Base-by-base conservation (phyloP, 345 rosid genomes). In the Murraya paniculata region DNA sequence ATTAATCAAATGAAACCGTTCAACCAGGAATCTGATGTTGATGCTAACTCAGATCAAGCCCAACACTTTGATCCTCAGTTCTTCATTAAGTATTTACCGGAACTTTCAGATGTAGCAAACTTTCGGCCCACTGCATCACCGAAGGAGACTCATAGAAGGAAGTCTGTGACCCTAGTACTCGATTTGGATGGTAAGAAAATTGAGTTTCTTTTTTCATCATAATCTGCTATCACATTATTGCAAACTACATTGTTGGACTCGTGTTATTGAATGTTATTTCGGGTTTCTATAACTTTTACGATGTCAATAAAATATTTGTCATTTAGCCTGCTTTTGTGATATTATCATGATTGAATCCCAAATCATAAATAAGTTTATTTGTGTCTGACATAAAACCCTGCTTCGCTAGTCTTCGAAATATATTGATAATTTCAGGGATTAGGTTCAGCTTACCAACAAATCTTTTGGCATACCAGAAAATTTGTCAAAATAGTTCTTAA, bases 181-280 rank as follows among this genome's bases (percentile, higher is more conserved):
- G 98, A 94, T 89, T 89, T 94, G 89, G 98, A 94, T 85, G 98
- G 98, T 94, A 89, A 85, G 88, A 35, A 79, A 65, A 28, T 60
- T 74, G 53, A 7, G 25, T 67, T 56, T 38, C 68, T 64, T 57
- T 57, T 16, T 64, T 27, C 18, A 6, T 8, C 27, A 18, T 48
- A 16, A 27, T 59, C 19, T 39, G 55, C 55, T 71, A 28, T 28
- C 18, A 19, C 35, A 19, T 19, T 70, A 39, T 1, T 21, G 27
- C 24, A 22, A 21, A 36, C 30, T 64, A n/a, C 33, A 18, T 36
- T 24, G 55, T 68, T 19, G 56, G 67, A 38, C 16, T 59, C 55
- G 18, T 10, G 36, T n/a, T 41, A 25, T 25, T 58, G 35, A 18
- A 39, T 73, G 77, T n/a, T 35, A 33, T 62, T 38, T 58, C 9